Percentiles rank a stretch among this genome's conserved stretches.
Conservation (phyloP, 495 filamentous ascomycete genomes). For the Halenospora varia region DNA sequence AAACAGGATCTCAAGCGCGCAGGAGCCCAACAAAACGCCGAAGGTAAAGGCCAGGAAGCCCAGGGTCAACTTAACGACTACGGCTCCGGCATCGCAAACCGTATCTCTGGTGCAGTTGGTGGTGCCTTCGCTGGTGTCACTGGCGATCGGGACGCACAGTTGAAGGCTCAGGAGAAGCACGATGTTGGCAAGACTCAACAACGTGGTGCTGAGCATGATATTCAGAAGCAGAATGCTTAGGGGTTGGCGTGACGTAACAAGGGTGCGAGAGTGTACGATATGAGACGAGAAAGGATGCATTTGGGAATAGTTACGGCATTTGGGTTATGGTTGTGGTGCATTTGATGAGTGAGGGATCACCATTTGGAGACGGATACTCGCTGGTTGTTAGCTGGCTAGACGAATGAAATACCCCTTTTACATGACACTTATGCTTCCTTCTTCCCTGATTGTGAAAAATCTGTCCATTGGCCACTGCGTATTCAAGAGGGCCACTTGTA, state of each 20-base stretch:
- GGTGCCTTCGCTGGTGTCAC: slow-evolving; percentile 63
- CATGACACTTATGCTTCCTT: not conserved
- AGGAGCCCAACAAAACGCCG: slow-evolving; percentile 72
- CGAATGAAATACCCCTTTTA: slow-evolving; percentile 10
- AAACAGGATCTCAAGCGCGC: slow-evolving; percentile 58
- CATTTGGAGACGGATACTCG: no score
- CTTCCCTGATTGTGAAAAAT: not conserved
- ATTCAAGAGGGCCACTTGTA: no score
- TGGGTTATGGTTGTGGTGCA: no score
- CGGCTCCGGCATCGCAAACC: slow-evolving; percentile 65
- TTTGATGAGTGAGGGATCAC: no score
- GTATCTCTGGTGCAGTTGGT: slow-evolving; percentile 69
- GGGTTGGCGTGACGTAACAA: not conserved
- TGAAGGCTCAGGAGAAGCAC: slow-evolving; percentile 60
- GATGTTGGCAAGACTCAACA: slow-evolving; percentile 84
- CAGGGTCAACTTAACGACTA: slow-evolving; percentile 78
- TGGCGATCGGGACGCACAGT: slow-evolving; percentile 63
- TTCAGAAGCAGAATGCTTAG: slow-evolving; percentile 60
- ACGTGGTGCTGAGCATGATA: slow-evolving; percentile 78
- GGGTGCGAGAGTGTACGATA: not conserved
- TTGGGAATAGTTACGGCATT: not conserved
- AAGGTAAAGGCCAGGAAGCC: slow-evolving; percentile 79
- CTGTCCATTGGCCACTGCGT: no score
- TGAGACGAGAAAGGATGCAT: not conserved
- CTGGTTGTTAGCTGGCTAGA: no score